These are phyloP conservation scores for Bremia lactucae DNA, from an alignment of 352 stramenopile species.

Conservation along the genomic window DNA sequence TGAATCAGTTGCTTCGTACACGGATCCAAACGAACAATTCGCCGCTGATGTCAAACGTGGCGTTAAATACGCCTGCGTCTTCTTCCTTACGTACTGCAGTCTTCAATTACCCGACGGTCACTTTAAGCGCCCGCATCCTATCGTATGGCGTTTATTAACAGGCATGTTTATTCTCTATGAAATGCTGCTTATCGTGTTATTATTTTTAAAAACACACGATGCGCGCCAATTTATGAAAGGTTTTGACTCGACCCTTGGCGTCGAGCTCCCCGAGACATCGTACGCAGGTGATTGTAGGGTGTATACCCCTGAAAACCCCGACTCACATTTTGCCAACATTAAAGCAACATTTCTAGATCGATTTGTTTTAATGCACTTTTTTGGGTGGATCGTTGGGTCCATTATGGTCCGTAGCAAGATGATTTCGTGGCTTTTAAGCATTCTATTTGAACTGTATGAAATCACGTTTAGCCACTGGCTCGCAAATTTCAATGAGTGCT, in stretches of 20 bases:
- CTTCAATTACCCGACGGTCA: constrained; percentile 81
- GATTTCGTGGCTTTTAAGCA: constrained; percentile 71
- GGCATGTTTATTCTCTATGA: constrained; percentile 89
- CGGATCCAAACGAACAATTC: constrained; percentile 31
- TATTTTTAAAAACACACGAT: constrained; percentile 75
- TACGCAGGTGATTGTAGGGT: constrained; percentile 80
- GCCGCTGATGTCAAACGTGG: constrained; percentile 55
- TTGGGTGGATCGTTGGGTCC: constrained; percentile 82
- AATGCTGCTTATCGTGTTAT: constrained; percentile 80
- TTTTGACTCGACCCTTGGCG: constrained; percentile 69
- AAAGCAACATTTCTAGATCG: constrained; percentile 74
- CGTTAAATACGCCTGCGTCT: constrained; percentile 64
- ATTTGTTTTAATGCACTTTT: constrained; percentile 87
- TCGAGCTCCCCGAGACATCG: constrained; percentile 66
- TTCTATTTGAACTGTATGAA: constrained; percentile 84
- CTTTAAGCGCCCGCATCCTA: constrained; percentile 82
- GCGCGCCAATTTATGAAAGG: constrained; percentile 76
- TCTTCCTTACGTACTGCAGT: constrained; percentile 84
- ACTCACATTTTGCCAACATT: constrained; percentile 71
- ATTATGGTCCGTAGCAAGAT: constrained; percentile 81
- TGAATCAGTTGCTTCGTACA: constrained; percentile 22
- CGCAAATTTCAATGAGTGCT: constrained; percentile 93
- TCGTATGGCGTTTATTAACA: constrained; percentile 86
- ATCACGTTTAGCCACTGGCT: constrained; percentile 87
- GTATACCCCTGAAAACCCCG: constrained; percentile 78